Percentiles rank a stretch among this genome's conserved stretches.
Conservation (phyloP, 331 rosid genomes). For the Malus hybrid region DNA sequence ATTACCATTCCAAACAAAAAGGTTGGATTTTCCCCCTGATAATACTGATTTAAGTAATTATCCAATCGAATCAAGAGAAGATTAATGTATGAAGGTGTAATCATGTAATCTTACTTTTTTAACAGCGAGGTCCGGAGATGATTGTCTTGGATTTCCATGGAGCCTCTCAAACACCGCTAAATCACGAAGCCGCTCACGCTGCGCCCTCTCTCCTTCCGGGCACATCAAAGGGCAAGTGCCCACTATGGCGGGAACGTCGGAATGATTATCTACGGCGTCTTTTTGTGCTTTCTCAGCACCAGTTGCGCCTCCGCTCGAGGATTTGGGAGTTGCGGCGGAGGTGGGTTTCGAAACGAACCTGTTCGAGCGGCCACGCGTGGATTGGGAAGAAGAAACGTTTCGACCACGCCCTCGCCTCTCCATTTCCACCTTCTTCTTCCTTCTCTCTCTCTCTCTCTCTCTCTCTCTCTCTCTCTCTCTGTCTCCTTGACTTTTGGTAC, state of each 20-base stretch:
- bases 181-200: slow-evolving; percentile 72
- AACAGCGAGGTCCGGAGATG: slow-evolving; percentile 68
- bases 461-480: neutral
- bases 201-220: slow-evolving; percentile 78
- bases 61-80: neutral
- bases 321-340: slow-evolving; percentile 5
- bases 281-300: neutral
- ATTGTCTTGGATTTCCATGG: slow-evolving; percentile 50
- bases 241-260: slow-evolving; percentile 26
- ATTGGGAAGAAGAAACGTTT: slow-evolving; percentile 1
- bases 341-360: slow-evolving; percentile 9
- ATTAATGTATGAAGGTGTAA: neutral
- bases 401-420: slow-evolving; percentile 6
- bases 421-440: neutral
- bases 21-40: too few species aligned
- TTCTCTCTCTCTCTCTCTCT: neutral
- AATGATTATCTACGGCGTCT: slow-evolving; percentile 3
- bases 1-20: neutral
- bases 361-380: slow-evolving; percentile 17
- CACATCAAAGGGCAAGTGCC: slow-evolving; percentile 81
- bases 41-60: too few species aligned
- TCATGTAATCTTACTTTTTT: slow-evolving; percentile 48
- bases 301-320: slow-evolving; percentile 4
- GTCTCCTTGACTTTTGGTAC: neutral
- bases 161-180: slow-evolving; percentile 92